Conservation (phyloP, 306 rosid genomes). For the Calophaca sinica region DNA sequence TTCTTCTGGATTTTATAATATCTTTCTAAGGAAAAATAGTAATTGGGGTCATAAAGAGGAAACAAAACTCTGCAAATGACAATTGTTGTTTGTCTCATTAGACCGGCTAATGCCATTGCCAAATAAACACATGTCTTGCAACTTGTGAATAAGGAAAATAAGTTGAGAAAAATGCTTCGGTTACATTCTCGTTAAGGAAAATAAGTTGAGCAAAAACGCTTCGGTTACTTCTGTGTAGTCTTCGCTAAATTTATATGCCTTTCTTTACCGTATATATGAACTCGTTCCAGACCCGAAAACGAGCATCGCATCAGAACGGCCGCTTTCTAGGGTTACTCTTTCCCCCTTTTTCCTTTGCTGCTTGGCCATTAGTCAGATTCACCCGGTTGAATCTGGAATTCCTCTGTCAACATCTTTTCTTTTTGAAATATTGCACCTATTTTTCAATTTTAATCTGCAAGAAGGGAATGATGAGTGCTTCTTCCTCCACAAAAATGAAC, state of each 20-base stretch:
- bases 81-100: too few species aligned
- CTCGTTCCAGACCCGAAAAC: constrained; percentile 21
- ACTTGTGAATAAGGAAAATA: too few species aligned
- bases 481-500: constrained; percentile 34
- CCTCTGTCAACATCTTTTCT: constrained; percentile 1
- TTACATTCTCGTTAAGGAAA: background rate
- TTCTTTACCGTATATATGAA: constrained; percentile 10
- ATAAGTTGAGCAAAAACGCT: constrained; percentile 23
- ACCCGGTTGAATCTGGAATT: constrained; percentile 14
- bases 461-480: constrained; percentile 30
- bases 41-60: too few species aligned
- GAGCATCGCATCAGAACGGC: constrained; percentile 2
- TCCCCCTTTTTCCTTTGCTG: constrained; percentile 17
- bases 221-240: constrained; percentile 20
- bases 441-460: constrained; percentile 31
- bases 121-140: too few species aligned
- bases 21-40: too few species aligned
- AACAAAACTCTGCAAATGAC: too few species aligned
- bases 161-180: too few species aligned
- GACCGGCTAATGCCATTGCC: too few species aligned
- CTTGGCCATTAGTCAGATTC: background rate
- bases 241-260: background rate
- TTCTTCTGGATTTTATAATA: too few species aligned
- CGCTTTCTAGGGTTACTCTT: constrained; percentile 17
- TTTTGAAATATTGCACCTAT: background rate